Conservation (phyloP, 2,329 filamentous ascomycete species). For the Penicillium digitatum region DNA sequence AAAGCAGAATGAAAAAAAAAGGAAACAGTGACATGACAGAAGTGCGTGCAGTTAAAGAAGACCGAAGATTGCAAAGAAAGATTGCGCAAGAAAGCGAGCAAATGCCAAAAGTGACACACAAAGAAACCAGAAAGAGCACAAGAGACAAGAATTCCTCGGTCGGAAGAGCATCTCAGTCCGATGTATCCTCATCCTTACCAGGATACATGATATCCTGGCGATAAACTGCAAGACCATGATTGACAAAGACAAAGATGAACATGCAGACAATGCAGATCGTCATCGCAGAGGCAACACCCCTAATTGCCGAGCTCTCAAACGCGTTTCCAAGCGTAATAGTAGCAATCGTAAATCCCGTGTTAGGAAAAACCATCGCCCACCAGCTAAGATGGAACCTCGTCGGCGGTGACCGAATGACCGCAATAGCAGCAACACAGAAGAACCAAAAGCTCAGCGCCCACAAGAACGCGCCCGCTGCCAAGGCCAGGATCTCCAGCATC, state of each 20-base stretch:
- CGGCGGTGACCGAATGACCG: conserved; percentile 41
- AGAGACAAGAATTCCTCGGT: neutral
- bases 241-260: conserved; percentile 53
- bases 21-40: neutral
- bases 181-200: conserved; percentile 57
- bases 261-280: conserved; percentile 53
- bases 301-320: conserved; percentile 51
- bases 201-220: conserved; percentile 55
- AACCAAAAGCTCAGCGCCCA: conserved; percentile 62
- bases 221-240: conserved; percentile 50
- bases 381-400: conserved; percentile 53
- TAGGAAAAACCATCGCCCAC: conserved; percentile 66
- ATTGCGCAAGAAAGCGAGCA: neutral
- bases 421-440: conserved; percentile 50
- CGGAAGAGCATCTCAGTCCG: conserved; percentile 19
- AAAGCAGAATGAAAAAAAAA: neutral
- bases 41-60: neutral
- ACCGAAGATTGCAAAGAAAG: neutral
- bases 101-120: neutral
- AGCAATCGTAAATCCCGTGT: conserved; percentile 59
- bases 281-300: conserved; percentile 54
- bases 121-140: neutral
- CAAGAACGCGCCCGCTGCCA: conserved; percentile 55
- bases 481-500: conserved; percentile 45
- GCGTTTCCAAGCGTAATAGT: conserved; percentile 56